Evolutionary conservation across 2,329 filamentous ascomycete species (phyloP).

Genomic region (Neonectria magnoliae): DNA sequence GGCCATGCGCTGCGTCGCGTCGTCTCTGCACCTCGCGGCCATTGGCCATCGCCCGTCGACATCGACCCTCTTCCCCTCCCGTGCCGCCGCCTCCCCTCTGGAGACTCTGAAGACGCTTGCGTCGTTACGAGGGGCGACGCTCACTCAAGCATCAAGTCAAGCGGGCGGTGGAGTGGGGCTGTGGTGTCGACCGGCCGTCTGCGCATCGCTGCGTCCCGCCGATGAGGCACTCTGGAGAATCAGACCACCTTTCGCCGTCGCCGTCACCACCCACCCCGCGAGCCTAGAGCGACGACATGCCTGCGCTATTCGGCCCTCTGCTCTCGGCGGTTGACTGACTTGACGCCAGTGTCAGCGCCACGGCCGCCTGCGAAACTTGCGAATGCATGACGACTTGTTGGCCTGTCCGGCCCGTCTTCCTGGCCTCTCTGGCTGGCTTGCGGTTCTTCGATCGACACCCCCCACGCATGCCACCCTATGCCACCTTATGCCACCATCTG

Average conservation of each 20-base stretch:
- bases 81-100: background rate
- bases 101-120: background rate
- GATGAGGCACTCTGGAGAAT: conserved; percentile 22
- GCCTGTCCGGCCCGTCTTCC: conserved; percentile 33
- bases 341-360: conserved; percentile 4
- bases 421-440: conserved; percentile 23
- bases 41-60: background rate
- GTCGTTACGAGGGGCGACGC: conserved; percentile 15
- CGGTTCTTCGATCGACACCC: conserved; percentile 27
- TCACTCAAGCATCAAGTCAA: conserved; percentile 9
- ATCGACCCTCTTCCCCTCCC: conserved; percentile 4
- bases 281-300: conserved; percentile 6
- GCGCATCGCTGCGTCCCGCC: conserved; percentile 11
- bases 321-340: conserved; percentile 1
- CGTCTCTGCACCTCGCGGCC: conserved; percentile 8
- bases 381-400: conserved; percentile 17
- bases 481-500: background rate
- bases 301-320: conserved; percentile 18
- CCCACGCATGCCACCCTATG: conserved; percentile 42
- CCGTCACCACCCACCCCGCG: conserved; percentile 23
- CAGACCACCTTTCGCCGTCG: conserved; percentile 31
- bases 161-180: conserved; percentile 25
- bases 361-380: conserved; percentile 5
- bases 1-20: conserved; percentile 21
- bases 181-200: conserved; percentile 12